Percentiles rank a stretch among this genome's conserved stretches.
These are phyloP conservation scores for Lasiodiplodia sp. DNA, from an alignment of 2,329 filamentous ascomycete genomes.

Conservation along the genomic window DNA sequence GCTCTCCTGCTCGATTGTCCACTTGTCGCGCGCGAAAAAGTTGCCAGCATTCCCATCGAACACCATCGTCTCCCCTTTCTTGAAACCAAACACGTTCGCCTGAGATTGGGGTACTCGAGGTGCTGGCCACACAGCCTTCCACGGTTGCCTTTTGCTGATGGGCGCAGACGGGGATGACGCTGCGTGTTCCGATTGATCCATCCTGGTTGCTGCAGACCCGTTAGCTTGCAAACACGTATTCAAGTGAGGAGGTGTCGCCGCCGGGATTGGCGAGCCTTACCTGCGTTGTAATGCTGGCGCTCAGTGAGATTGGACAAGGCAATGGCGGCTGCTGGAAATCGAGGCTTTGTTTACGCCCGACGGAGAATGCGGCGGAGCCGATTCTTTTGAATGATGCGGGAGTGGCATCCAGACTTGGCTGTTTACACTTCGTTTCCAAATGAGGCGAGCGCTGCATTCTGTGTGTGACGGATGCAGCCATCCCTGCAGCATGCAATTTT, in stretches of 20 bases:
- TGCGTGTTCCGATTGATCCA: background rate
- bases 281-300: background rate
- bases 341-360: background rate
- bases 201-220: background rate
- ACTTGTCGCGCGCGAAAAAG: background rate
- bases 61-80: background rate
- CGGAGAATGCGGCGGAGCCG: background rate
- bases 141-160: background rate
- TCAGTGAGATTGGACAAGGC: background rate
- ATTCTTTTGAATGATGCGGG: background rate
- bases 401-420: background rate
- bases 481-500: background rate
- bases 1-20: conserved; percentile 1
- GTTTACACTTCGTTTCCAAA: too few species aligned
- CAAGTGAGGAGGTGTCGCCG: background rate
- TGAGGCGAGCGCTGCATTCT: background rate
- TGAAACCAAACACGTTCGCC: background rate
- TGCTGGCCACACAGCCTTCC: background rate
- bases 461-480: background rate
- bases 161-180: background rate
- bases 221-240: background rate
- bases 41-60: background rate
- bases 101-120: background rate
- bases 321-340: background rate
- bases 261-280: background rate